These are phyloP conservation scores for Dinochytrium kinnereticum DNA, from an alignment of 371 early-diverging fungal species.

Conservation along the genomic window DNA sequence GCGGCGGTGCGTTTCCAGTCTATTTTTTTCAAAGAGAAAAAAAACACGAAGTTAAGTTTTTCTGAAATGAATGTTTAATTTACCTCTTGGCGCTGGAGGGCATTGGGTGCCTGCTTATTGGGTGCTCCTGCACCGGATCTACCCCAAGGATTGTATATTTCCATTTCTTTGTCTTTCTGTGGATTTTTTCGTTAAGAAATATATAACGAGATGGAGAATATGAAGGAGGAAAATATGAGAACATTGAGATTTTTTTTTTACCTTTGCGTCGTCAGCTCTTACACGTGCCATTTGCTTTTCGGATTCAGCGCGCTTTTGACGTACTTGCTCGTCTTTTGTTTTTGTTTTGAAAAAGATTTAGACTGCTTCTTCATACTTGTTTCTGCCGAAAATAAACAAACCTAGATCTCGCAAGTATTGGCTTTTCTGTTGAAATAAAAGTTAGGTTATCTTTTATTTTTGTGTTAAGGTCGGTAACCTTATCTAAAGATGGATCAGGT, in stretches of 20 bases:
- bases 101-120: neutral
- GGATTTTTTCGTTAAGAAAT: no score
- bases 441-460: neutral
- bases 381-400: no score
- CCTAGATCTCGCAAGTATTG: slow-evolving; percentile 30
- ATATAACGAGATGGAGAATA: neutral
- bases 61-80: neutral
- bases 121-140: slow-evolving; percentile 15
- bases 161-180: slow-evolving; percentile 29
- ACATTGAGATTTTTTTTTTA: no score
- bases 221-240: neutral
- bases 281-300: neutral
- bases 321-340: slow-evolving; percentile 23
- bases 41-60: neutral
- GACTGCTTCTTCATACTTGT: no score
- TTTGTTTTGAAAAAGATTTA: neutral
- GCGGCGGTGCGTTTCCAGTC: no score
- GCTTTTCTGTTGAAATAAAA: slow-evolving; percentile 3
- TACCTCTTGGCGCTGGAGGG: no score
- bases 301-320: slow-evolving; percentile 14
- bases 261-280: slow-evolving; percentile 22
- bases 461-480: no score
- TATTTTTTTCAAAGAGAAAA: no score
- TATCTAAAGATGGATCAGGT: neutral
- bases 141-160: slow-evolving; percentile 26